Base-by-base conservation (phyloP, 495 filamentous ascomycete species). In the Hyphodiscus hymeniophilus region DNA sequence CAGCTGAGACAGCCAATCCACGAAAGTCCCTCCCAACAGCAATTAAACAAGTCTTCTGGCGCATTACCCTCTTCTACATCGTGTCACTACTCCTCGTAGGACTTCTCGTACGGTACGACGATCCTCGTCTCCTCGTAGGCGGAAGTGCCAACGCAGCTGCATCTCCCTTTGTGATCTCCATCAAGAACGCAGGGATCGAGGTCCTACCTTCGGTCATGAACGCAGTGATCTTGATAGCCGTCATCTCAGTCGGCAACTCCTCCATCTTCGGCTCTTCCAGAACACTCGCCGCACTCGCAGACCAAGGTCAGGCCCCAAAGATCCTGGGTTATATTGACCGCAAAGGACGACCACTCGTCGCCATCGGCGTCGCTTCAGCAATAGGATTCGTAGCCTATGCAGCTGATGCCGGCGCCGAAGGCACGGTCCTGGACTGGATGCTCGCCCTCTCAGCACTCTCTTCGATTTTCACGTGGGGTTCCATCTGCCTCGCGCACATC, bases 41-140 rank as follows among this genome's bases (percentile, higher is more conserved):
- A 35, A 79, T 90, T 58, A 94, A 94, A 63, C 89, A 95, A 64
- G 89, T 95, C 30, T 95, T 95, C 66, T 95, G 89, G 89, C 83
- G 89, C 60, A 95, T 95, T 63, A 79, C 80, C 13, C 74, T 95
- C 52, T 91, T 94, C 65, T 94, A 94, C 64, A 67, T 91, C 23
- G 78, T 88, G 42, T 82, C 83, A 3, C 73, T 91, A 2, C 76
- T 74, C 17, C 60, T 91, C 0, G 75, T 94, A 45, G 87, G 87
- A 11, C 67, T 90, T 2, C 68, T 89, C 4, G 84, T 94, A 5
- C 81, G 81, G 0, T 89, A 85, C 61, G 68, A 71, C 53, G 74
- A 92, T 44, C 31, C 55, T 0, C 65, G 67, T 12, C 79, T 94
- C 0, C 63, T 89, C 0, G 68, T 57, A n/a, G 73, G 65, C 10